These are phyloP conservation scores for Cercospora zeina DNA, from an alignment of 2,329 filamentous ascomycete genomes.

Conservation along the genomic window DNA sequence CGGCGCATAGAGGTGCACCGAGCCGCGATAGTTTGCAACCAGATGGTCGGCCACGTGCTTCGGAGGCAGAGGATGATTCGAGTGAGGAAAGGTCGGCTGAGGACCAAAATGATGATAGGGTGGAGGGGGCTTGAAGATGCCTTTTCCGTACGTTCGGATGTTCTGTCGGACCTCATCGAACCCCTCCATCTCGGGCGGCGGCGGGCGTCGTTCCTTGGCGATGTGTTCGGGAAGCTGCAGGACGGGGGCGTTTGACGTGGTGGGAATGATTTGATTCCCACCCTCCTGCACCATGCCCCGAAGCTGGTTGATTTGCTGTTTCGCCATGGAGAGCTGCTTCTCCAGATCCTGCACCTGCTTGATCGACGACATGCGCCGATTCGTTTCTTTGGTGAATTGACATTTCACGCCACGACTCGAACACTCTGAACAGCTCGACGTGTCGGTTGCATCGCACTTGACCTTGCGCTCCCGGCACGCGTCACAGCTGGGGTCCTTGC, in stretches of 20 bases:
- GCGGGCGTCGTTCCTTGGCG: constrained; percentile 59
- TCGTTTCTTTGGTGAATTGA: constrained; percentile 98
- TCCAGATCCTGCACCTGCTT: constrained; percentile 98
- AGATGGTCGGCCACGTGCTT: constrained; percentile 70
- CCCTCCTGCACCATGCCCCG: constrained; percentile 61
- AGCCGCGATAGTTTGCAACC: constrained; percentile 71
- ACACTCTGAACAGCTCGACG: constrained; percentile 93
- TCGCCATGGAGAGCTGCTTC: constrained; percentile 79
- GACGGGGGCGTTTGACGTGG: constrained; percentile 31
- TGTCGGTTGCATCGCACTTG: constrained; percentile 94
- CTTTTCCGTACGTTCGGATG: constrained; percentile 70
- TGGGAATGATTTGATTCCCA: constrained; percentile 46
- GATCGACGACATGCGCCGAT: constrained; percentile 97
- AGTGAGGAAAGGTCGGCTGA: constrained; percentile 49
- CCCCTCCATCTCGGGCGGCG: constrained; percentile 64
- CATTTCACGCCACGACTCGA: constrained; percentile 95
- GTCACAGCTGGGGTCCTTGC: constrained; percentile 97
- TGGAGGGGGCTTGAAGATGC: constrained; percentile 76
- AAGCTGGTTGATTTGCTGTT: constrained; percentile 75
- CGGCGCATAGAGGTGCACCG: constrained; percentile 77
- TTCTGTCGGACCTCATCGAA: constrained; percentile 71
- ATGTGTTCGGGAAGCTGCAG: constrained; percentile 40
- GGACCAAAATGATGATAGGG: constrained; percentile 60
- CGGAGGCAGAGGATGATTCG: constrained; percentile 61
- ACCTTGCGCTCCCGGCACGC: constrained; percentile 84